phyloP scores from a whole-genome alignment of 176 grass and related monocot genomes.

The Elymus sibiricus region DNA sequence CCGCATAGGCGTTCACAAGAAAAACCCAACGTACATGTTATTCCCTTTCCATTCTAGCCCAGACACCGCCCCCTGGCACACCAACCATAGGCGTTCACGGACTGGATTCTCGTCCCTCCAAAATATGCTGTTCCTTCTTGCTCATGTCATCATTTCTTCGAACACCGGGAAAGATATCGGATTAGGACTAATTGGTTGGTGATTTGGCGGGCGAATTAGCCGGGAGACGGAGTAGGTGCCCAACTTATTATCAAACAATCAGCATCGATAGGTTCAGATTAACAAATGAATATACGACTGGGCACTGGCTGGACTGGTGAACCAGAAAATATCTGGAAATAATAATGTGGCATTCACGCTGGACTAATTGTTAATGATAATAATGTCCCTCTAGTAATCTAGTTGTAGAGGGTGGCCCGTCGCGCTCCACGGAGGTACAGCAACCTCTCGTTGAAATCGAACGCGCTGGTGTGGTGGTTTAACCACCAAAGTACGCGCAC shows the following conservation, averaged over 20 bases:
- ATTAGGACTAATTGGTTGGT: not conserved
- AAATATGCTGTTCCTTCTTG: not conserved
- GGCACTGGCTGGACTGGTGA: not conserved
- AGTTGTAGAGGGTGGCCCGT: constrained; percentile 45
- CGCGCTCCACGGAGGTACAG: constrained; percentile 25
- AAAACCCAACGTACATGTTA: constrained; percentile 2
- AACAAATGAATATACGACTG: constrained; percentile 2
- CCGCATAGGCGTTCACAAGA: not conserved
- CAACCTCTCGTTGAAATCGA: constrained; percentile 44
- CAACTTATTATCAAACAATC: constrained; percentile 16
- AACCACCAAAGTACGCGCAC: constrained; percentile 46
- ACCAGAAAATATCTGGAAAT: constrained; percentile 40
- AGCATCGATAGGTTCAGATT: not conserved
- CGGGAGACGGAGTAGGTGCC: not conserved
- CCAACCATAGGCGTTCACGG: not conserved
- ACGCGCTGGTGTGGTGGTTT: constrained; percentile 25
- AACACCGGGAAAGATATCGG: not conserved
- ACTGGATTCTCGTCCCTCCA: constrained; percentile 9
- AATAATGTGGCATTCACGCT: constrained; percentile 27
- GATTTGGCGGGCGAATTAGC: constrained; percentile 1
- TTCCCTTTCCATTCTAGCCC: constrained; percentile 14
- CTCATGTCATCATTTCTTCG: not conserved
- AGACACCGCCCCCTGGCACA: not conserved
- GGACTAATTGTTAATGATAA: constrained; percentile 13
- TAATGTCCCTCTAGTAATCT: constrained; percentile 5